Base-by-base conservation (phyloP, 805 yeast genomes). In the Lachancea sp. region DNA sequence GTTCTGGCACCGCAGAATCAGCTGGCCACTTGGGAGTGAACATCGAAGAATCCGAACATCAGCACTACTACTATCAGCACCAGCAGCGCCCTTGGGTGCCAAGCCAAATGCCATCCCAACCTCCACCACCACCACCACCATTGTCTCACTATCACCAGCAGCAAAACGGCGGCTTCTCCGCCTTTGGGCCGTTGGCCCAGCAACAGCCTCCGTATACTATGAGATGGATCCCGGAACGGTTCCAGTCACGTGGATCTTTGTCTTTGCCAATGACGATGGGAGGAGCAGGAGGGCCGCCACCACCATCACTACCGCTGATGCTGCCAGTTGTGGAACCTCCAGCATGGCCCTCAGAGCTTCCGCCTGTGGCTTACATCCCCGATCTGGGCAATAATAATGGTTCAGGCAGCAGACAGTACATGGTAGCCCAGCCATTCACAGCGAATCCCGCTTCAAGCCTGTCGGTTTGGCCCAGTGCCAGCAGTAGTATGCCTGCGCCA, bases 371-470 rank as follows among this genome's bases (percentile, higher is more conserved):
- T 8, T 25, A 4, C 35, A 30, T 34, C 16, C 24, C 23, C 29
- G 40, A 29, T 13, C 15, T 13, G 4, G 33, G 15, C 7, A 16
- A 5, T n/a, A 16, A 5, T n/a, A n/a, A 4, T 20, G 8, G 19
- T n/a, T 6, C 33, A 12, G 32, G 25, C 11, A 26, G 26, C 19
- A 19, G 39, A 13, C 39, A 24, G 22, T 24, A 25, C 30, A 25
- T 24, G 30, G 30, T 24, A 12, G 39, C 33, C 25, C 33, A 26
- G 19, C 39, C 33, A 18, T 12, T 18, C 18, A 28, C 39, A n/a
- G n/a, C 38, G 23, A 24, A 11, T 8, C 18, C 13, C 4, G 15
- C n/a, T n/a, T 5, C n/a, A 5, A 15, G 13, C 16, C 5, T 20
- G 34, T 6, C 34, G 8, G 23, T 19, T n/a, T n/a, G n/a, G n/a